Base-by-base conservation (phyloP, 2,329 filamentous ascomycete species). In the Penicillium hesseltinei region DNA sequence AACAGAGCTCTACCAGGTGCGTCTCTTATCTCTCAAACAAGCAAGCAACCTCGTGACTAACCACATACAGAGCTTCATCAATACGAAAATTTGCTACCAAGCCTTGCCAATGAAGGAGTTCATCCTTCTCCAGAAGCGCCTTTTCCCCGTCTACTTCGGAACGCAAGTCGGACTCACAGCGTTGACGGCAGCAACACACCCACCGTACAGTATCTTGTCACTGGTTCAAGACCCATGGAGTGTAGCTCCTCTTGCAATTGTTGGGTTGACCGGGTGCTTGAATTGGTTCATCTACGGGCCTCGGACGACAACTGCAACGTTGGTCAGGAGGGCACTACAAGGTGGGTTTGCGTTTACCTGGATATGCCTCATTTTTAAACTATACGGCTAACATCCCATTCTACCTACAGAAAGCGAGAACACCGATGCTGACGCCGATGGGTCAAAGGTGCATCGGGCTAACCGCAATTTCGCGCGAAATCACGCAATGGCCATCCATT, bases 401-500 rank as follows among this genome's bases (percentile, higher is more conserved):
- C 21, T 13, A 3, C 10, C 2, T 8, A 11, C 33, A 62, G 61
- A 63, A 3, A 65, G 42, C 11, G 29, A 61, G 5, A 51, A 50
- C 3, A 25, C 40, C 1, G 29, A 43, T 7, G 17, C 33, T 6
- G 33, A 51, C 15, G 23, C 39, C 3, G 51, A 59, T 36, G 43
- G 56, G 4, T 56, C 29, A 1, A 66, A 60, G 35, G 10, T 62
- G 1, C 38, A 63, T 23, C 54, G 54, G 25, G 66, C 60, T 1
- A 75, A 76, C 51, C 67, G 68, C 9, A 62, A 51, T 0, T 78
- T 78, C 54, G 68, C 70, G 1, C 59, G 63, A 11, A 70, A 70
- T 23, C 75, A 79, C 64, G 75, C 75, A 9, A 76, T 77, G 73
- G 72, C 69, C 11, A 78, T 78, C 31, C 76, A 78, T 68, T 33